Evolutionary conservation across 139 green algal species (phyloP), one percentile per base, ranked within the genome.

Genomic region (Coelastrella sp.): DNA sequence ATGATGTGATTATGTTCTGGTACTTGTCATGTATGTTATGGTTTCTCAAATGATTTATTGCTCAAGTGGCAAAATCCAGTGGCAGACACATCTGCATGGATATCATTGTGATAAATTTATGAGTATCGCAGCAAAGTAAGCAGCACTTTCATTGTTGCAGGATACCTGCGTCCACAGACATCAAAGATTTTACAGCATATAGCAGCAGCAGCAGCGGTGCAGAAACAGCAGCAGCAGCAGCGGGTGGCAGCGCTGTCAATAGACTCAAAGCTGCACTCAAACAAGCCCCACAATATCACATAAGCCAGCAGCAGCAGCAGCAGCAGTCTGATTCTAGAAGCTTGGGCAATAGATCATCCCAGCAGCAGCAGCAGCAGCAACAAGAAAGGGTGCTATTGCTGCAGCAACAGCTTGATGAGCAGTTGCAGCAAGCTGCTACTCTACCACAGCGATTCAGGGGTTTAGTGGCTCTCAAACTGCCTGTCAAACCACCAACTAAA

Each of bases 401-500:
- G 60, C 40, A 64, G 62, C 78, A 64, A 30, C 60, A 63, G 78
- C 78, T 41, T 9, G 8, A 50, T 19, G 23, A 13, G 23, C 41
- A 11, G 11, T 40, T 74, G 27, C 60, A 71, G 6, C 17, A 17
- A 11, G 63, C 82, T 23, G 32, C 64, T 2, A 32, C 25, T 30
- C 63, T 67, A 35, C 79, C 79, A 45, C 79, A 85, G 43, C 79
- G 79, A 25, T 85, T 40, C 35, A 27, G 43, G 11, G 79, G 64
- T 34, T 43, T 85, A 30, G 17, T 90, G 30, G 79, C 66, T 7
- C 84, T 89, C 43, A 79, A 3, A 62, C 72, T 45, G 60, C 84
- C 34, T n/a, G 30, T 68, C 43, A 62, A 50, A 35, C 91, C 91
- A 1, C 92, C 91, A 25, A 76, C 35, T 2, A 83, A 67, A 2